Percentiles rank a stretch among this genome's conserved stretches.
Evolutionary conservation across 1,284 basidiomycete genomes (phyloP).

Genomic region (Fomitopsis palustris): DNA sequence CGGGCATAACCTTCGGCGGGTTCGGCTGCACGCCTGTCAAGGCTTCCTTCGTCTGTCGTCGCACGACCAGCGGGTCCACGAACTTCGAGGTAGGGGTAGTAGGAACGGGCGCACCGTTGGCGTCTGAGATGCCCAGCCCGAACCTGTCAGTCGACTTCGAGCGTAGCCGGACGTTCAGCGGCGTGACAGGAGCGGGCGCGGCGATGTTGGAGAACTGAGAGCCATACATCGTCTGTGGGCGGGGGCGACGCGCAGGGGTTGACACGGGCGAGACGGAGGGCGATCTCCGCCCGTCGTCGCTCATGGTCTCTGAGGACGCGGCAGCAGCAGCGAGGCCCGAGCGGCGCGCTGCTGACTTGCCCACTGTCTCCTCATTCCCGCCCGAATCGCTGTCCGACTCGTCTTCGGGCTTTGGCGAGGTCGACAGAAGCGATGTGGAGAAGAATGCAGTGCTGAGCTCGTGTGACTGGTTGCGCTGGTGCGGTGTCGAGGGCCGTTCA

Average conservation of each 20-base stretch:
- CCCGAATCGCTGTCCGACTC: conserved; percentile 32
- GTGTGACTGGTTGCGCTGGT: conserved; percentile 19
- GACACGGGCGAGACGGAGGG: conserved; percentile 14
- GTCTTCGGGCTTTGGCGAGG: conserved; percentile 28
- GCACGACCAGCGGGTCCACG: conserved; percentile 68
- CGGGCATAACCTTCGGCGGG: conserved; percentile 31
- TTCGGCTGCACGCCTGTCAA: conserved; percentile 35
- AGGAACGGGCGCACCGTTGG: conserved; percentile 16
- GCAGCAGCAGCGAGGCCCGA: conserved; percentile 22
- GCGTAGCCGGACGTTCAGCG: conserved; percentile 43
- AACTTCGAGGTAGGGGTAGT: conserved; percentile 42
- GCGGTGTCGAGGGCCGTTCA: conserved; percentile 17
- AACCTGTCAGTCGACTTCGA: conserved; percentile 53
- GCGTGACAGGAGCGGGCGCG: conserved; percentile 26
- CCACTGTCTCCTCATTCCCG: conserved; percentile 59
- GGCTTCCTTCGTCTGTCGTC: conserved; percentile 56
- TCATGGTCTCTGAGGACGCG: conserved; percentile 12
- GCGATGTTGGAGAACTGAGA: conserved; percentile 26
- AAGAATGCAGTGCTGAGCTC: conserved; percentile 40
- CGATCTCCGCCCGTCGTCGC: conserved; percentile 11
- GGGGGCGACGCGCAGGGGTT: conserved; percentile 15
- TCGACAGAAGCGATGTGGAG: conserved; percentile 36
- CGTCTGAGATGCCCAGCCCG: conserved; percentile 25
- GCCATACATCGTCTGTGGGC: conserved; percentile 29
- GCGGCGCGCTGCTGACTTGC: conserved; percentile 42